Evolutionary conservation across 2,329 filamentous ascomycete species (phyloP).

Genomic region (Cryphonectria carpinicola): DNA sequence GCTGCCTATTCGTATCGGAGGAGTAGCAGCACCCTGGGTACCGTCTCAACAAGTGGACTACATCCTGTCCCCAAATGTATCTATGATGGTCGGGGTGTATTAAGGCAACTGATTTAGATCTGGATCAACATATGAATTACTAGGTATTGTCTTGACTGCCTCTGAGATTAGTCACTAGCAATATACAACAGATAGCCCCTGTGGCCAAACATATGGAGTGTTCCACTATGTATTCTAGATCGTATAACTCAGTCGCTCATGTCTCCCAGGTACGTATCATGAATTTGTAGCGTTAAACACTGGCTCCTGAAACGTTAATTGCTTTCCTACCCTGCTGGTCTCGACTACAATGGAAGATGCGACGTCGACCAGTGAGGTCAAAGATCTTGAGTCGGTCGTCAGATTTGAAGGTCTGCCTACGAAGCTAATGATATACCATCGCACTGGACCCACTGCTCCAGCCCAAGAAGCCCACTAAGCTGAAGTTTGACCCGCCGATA

Average conservation of each 20-base stretch:
- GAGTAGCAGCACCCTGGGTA: not conserved
- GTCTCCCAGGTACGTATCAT: not conserved
- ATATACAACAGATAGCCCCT: not conserved
- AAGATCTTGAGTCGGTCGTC: not conserved
- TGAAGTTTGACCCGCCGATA: not conserved
- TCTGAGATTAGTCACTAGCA: not conserved
- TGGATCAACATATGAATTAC: not conserved
- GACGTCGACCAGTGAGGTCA: not conserved
- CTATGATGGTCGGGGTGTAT: not conserved
- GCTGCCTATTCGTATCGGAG: not conserved
- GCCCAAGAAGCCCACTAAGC: not conserved
- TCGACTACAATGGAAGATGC: not conserved
- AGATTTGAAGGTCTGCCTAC: not conserved
- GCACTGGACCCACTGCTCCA: not conserved
- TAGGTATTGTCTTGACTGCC: not conserved
- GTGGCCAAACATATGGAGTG: not conserved
- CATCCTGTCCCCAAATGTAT: not conserved
- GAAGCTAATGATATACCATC: not conserved
- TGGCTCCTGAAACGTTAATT: not conserved
- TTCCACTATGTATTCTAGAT: not conserved
- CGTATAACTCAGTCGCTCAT: not conserved
- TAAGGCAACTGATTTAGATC: not conserved
- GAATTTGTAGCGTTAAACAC: not conserved
- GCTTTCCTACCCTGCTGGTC: not conserved
- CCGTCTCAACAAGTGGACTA: not conserved